A percentile compares a stretch with the other conserved stretches of the same genome.
These are phyloP conservation scores for Plasmodium knowlesi DNA, from an alignment of 169 alveolate species.

Conservation along the genomic window DNA sequence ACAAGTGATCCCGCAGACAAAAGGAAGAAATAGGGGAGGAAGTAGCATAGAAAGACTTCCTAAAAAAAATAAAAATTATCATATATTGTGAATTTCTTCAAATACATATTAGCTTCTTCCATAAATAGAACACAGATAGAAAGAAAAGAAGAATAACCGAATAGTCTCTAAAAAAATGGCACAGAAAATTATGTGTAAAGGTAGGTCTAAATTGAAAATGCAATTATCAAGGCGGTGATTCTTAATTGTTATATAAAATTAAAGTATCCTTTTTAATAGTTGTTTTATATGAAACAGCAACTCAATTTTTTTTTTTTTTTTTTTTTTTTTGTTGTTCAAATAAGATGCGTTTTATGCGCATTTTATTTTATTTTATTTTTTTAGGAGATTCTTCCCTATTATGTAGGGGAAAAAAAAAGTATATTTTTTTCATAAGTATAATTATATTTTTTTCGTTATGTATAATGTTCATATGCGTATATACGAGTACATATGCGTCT, in stretches of 20 bases:
- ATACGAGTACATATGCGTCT: not conserved
- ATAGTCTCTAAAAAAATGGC: not conserved
- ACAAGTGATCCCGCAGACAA: not conserved
- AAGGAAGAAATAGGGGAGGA: not conserved
- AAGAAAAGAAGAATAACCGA: not conserved
- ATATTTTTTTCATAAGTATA: no score
- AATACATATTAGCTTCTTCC: not conserved
- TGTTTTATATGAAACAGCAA: not conserved
- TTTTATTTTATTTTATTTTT: no score
- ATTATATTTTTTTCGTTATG: not conserved
- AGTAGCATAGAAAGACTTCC: not conserved
- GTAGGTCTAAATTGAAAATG: not conserved
- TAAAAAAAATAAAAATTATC: no score
- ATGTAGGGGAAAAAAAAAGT: no score
- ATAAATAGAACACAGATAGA: not conserved
- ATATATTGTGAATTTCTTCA: not conserved
- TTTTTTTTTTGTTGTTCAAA: not conserved
- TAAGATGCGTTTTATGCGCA: not conserved
- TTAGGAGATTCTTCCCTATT: not conserved
- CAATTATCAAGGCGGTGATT: not conserved
- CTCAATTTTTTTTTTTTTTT: not conserved
- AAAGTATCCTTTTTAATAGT: not conserved
- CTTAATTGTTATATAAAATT: no score
- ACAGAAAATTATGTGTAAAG: not conserved
- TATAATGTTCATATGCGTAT: not conserved